A percentile compares a stretch with the other conserved stretches of the same genome.
These are phyloP conservation scores for Sorghum bicolor DNA, from an alignment of 176 grass and related monocot genomes.

Conservation along the genomic window DNA sequence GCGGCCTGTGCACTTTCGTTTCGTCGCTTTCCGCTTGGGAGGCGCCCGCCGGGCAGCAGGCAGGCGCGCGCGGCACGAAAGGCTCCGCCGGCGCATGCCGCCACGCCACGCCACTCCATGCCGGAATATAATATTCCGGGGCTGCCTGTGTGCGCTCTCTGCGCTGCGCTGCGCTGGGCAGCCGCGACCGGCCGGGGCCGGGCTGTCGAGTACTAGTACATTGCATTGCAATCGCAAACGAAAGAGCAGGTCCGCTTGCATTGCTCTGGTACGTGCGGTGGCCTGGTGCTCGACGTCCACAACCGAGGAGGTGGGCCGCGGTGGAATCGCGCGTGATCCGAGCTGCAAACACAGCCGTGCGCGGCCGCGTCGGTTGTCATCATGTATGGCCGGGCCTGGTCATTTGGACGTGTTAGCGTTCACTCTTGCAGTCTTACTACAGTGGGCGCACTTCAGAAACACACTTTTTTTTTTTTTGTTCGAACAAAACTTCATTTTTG, in stretches of 20 bases:
- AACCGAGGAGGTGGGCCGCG: neutral
- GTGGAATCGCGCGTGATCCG: neutral
- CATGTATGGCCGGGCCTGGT: no score
- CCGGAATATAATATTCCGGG: neutral
- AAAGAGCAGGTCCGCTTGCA: no score
- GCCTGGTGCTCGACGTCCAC: neutral
- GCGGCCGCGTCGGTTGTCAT: neutral
- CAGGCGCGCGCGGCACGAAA: neutral
- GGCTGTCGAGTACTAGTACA: no score
- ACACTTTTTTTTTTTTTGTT: no score
- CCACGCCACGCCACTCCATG: neutral
- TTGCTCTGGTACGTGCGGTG: no score
- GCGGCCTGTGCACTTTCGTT: slow-evolving; percentile 17
- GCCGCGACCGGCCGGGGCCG: neutral
- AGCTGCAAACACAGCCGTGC: neutral
- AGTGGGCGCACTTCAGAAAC: neutral
- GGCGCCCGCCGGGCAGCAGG: neutral
- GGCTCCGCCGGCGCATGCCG: neutral
- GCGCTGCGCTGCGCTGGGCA: neutral
- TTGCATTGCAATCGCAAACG: no score
- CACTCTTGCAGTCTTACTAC: neutral
- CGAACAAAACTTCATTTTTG: no score
- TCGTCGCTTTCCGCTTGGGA: slow-evolving; percentile 23
- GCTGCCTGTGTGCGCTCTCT: neutral
- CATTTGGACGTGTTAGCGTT: neutral